These are phyloP conservation scores for Hyaloperonospora brassicae DNA, from an alignment of 352 stramenopile species.

Conservation along the genomic window DNA sequence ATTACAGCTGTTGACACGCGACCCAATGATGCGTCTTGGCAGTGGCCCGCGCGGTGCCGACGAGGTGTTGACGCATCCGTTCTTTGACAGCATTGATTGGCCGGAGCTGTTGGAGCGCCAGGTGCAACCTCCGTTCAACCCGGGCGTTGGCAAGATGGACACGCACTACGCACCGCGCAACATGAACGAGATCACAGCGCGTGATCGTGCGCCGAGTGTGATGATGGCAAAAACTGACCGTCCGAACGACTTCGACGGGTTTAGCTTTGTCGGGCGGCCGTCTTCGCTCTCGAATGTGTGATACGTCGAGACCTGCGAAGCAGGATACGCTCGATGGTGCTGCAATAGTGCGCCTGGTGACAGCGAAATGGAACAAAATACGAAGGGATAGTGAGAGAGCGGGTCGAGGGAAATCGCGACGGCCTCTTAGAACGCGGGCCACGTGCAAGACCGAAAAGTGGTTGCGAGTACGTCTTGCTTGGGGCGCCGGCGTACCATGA, in stretches of 20 bases:
- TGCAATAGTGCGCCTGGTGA: conserved; percentile 12
- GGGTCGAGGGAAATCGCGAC: conserved; percentile 17
- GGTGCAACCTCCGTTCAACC: conserved; percentile 80
- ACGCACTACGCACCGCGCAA: conserved; percentile 80
- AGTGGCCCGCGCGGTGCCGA: conserved; percentile 86
- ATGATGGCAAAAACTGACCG: conserved; percentile 46
- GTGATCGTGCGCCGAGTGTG: conserved; percentile 73
- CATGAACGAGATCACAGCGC: conserved; percentile 85
- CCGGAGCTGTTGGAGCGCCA: conserved; percentile 77
- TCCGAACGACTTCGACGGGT: conserved; percentile 85
- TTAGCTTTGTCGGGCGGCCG: conserved; percentile 85
- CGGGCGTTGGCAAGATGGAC: conserved; percentile 81
- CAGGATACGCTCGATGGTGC: conserved; percentile 17
- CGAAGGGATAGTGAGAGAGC: conserved; percentile 17
- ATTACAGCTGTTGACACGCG: conserved; percentile 90
- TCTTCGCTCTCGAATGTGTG: conserved; percentile 57
- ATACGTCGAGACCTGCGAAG: conserved; percentile 16
- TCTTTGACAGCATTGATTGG: conserved; percentile 90
- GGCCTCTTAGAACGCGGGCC: conserved; percentile 31
- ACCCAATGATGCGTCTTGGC: conserved; percentile 92
- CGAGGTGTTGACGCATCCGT: conserved; percentile 86
- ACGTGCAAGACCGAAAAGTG: conserved; percentile 20
- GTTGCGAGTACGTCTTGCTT: conserved; percentile 19
- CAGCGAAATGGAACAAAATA: conserved; percentile 18
- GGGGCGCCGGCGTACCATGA: conserved; percentile 23